These are phyloP conservation scores for Phialophora tarda DNA, from an alignment of 2,329 filamentous ascomycete species.

Conservation along the genomic window DNA sequence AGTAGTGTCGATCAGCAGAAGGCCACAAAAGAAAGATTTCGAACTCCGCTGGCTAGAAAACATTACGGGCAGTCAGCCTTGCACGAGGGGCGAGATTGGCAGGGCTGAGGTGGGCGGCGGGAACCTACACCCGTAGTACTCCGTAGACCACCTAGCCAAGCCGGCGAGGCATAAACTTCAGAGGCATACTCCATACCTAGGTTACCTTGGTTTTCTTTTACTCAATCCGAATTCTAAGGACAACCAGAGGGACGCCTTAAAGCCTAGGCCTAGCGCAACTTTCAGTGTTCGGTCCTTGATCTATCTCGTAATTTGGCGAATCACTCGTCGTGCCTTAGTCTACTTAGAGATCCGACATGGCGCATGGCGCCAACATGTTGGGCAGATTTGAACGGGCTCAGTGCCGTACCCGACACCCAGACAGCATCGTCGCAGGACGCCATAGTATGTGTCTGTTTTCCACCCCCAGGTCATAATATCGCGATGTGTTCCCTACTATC, in stretches of 20 bases:
- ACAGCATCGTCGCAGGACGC: not conserved
- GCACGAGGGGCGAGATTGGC: not conserved
- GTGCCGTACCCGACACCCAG: not conserved
- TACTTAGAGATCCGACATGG: not conserved
- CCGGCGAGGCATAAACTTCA: not conserved
- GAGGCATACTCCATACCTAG: not conserved
- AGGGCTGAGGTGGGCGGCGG: not conserved
- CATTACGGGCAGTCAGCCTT: conserved; percentile 6
- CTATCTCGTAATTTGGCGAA: not conserved
- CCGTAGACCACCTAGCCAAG: not conserved
- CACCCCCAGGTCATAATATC: not conserved
- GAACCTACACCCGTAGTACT: too few relatives aligned
- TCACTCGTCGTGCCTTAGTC: not conserved
- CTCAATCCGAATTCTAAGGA: not conserved
- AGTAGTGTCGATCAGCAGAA: not conserved
- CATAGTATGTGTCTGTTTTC: not conserved
- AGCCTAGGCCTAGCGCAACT: not conserved
- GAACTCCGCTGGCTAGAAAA: not conserved
- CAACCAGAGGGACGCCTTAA: not conserved
- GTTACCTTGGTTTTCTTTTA: not conserved
- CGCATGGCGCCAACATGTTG: not conserved
- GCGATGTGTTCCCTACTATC: not conserved
- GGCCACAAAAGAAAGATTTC: not conserved
- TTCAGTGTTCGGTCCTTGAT: not conserved
- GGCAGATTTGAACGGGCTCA: not conserved